Conservation (phyloP, 129 eudicot species). For the Pittosporum tobira region DNA sequence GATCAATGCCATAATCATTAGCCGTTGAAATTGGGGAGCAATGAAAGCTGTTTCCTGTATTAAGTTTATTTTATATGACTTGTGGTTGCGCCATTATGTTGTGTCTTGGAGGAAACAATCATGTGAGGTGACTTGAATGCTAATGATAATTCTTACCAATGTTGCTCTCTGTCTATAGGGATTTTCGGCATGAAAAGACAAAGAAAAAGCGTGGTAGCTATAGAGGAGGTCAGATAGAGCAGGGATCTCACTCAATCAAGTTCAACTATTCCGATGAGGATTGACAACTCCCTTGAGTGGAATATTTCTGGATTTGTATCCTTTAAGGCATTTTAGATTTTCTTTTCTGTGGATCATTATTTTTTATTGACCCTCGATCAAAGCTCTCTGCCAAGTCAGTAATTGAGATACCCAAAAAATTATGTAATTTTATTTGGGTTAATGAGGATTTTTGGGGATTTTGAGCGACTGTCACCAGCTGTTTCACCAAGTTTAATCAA, state of each 20-base stretch:
- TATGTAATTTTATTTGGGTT: not conserved
- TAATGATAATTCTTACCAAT: not conserved
- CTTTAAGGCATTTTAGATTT: not conserved
- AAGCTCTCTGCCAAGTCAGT: not conserved
- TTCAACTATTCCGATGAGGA: conserved; percentile 69
- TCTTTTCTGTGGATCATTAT: not conserved
- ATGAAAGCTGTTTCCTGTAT: too few relatives aligned
- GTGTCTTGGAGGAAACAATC: too few relatives aligned
- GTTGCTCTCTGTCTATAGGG: conserved; percentile 31
- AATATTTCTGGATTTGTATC: not conserved
- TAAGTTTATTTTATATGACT: too few relatives aligned
- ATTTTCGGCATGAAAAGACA: conserved; percentile 88
- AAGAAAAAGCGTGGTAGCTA: conserved; percentile 98
- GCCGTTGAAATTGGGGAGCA: too few relatives aligned
- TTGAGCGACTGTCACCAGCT: too few relatives aligned
- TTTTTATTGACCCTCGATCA: not conserved
- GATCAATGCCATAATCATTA: too few relatives aligned
- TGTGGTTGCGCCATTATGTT: too few relatives aligned
- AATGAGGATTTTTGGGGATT: not conserved
- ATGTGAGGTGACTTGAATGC: not conserved
- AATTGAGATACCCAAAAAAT: not conserved
- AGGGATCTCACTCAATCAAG: conserved; percentile 73
- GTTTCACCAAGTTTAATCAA: too few relatives aligned
- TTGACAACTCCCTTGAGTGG: not conserved
- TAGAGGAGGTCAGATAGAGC: conserved; percentile 79